phyloP scores from a whole-genome alignment of 2,329 filamentous ascomycete species.

The Pyrenochaeta sp. region DNA sequence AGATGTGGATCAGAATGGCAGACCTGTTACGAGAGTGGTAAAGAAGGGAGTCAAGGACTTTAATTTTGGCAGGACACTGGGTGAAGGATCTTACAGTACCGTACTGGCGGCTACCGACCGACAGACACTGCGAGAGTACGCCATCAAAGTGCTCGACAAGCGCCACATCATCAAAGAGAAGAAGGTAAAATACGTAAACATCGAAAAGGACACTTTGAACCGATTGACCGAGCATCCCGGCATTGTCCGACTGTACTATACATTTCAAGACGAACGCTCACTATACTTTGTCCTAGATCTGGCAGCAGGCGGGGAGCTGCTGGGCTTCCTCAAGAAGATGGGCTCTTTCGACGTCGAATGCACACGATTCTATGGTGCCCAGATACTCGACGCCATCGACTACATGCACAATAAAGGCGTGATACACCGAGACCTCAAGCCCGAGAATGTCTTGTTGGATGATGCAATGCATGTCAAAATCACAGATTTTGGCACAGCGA shows the following conservation, averaged over 20 bases:
- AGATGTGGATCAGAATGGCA: slow-evolving; percentile 85
- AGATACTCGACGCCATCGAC: slow-evolving; percentile 94
- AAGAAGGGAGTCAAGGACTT: slow-evolving; percentile 99
- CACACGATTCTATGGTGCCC: slow-evolving; percentile 90
- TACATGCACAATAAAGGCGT: slow-evolving; percentile 98
- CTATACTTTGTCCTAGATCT: slow-evolving; percentile 97
- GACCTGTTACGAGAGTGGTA: slow-evolving; percentile 80
- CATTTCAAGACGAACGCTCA: slow-evolving; percentile 95
- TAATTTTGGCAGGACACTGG: slow-evolving; percentile 86
- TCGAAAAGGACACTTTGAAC: slow-evolving; percentile 98
- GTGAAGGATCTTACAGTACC: slow-evolving; percentile 97
- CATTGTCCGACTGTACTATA: slow-evolving; percentile 96
- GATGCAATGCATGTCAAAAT: slow-evolving; percentile 98
- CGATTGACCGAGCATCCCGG: slow-evolving; percentile 95
- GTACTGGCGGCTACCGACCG: slow-evolving; percentile 92
- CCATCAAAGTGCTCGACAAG: slow-evolving; percentile 98
- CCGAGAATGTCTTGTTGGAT: slow-evolving; percentile 94
- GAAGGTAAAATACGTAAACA: slow-evolving; percentile 99
- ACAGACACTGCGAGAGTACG: slow-evolving; percentile 93
- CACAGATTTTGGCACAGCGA: slow-evolving; percentile 98
- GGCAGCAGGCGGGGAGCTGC: slow-evolving; percentile 87
- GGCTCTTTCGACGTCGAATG: slow-evolving; percentile 96
- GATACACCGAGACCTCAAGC: slow-evolving; percentile 95
- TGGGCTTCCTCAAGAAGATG: slow-evolving; percentile 93
- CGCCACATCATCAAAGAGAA: slow-evolving; percentile 99